phyloP scores from a whole-genome alignment of 2,329 filamentous ascomycete genomes.

The Trichoderma koningiopsis region DNA sequence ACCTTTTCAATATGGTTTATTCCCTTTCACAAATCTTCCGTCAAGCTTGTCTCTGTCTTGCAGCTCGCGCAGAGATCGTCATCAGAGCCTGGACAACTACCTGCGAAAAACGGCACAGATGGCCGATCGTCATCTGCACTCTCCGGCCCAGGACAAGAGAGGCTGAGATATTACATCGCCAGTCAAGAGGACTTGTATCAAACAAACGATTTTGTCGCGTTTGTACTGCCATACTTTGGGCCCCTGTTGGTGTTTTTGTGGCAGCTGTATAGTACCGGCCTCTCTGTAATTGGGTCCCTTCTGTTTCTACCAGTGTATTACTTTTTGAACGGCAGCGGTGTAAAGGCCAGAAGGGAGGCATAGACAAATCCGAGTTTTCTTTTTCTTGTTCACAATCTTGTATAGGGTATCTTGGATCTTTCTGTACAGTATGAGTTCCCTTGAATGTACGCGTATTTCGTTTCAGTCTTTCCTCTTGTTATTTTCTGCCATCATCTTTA shows the following conservation, averaged over 20 bases:
- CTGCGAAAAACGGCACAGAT: constrained; percentile 28
- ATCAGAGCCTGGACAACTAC: constrained; percentile 23
- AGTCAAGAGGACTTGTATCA: constrained; percentile 84
- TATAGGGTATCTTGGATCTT: background rate
- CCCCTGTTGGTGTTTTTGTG: constrained; percentile 56
- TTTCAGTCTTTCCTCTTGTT: too few relatives aligned
- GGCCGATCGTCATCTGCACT: constrained; percentile 27
- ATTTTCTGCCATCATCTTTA: too few relatives aligned
- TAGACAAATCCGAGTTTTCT: background rate
- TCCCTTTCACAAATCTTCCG: constrained; percentile 71
- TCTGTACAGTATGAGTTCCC: background rate
- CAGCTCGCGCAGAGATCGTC: constrained; percentile 54
- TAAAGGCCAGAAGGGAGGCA: constrained; percentile 21
- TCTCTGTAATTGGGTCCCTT: constrained; percentile 64
- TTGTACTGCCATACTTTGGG: constrained; percentile 64
- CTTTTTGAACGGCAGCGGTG: constrained; percentile 34
- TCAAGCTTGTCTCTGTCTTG: constrained; percentile 69
- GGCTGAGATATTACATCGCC: constrained; percentile 66
- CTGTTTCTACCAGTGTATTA: constrained; percentile 43
- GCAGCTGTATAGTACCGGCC: constrained; percentile 65
- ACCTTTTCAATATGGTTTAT: constrained; percentile 76
- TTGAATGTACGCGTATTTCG: background rate
- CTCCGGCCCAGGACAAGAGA: constrained; percentile 30
- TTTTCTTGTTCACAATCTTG: background rate
- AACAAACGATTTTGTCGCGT: constrained; percentile 72